Evolutionary conservation across 257 asterid species (phyloP).

Genomic region (Solanum arcanum): DNA sequence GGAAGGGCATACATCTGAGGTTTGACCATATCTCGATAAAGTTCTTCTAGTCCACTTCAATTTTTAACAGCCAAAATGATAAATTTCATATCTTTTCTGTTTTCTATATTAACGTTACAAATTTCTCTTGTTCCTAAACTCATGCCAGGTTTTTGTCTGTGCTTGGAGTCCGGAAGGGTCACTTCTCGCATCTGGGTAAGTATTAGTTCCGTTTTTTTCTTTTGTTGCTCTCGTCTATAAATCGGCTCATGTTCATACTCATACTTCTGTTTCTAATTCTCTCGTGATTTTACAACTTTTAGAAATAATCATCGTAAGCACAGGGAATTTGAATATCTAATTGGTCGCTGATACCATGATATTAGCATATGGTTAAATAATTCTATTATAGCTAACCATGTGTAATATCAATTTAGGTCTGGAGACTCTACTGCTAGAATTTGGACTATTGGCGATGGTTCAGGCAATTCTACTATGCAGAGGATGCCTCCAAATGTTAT

Average conservation of each 20-base stretch:
- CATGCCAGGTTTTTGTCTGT: conserved; percentile 85
- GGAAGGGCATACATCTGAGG: conserved; percentile 99
- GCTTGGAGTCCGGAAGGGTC: conserved; percentile 89
- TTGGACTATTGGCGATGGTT: conserved; percentile 63
- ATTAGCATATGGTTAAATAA: background rate
- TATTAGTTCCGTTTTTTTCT: background rate
- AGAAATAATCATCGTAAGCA: background rate
- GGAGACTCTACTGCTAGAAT: conserved; percentile 97
- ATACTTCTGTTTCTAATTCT: background rate
- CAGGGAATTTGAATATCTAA: background rate
- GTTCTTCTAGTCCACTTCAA: background rate
- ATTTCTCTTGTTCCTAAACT: background rate
- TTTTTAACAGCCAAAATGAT: background rate
- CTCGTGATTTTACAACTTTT: background rate
- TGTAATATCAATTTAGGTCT: conserved; percentile 31
- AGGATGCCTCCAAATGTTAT: conserved; percentile 44
- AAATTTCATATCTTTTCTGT: background rate
- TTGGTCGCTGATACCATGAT: background rate
- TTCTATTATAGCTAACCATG: background rate
- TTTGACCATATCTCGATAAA: conserved; percentile 8
- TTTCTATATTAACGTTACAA: background rate
- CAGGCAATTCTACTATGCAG: conserved; percentile 48
- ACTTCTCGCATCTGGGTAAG: conserved; percentile 97
- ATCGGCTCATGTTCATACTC: background rate
- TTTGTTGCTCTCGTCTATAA: background rate